Conservation (phyloP, 2,329 filamentous ascomycete genomes). For the Helotiales sp. region DNA sequence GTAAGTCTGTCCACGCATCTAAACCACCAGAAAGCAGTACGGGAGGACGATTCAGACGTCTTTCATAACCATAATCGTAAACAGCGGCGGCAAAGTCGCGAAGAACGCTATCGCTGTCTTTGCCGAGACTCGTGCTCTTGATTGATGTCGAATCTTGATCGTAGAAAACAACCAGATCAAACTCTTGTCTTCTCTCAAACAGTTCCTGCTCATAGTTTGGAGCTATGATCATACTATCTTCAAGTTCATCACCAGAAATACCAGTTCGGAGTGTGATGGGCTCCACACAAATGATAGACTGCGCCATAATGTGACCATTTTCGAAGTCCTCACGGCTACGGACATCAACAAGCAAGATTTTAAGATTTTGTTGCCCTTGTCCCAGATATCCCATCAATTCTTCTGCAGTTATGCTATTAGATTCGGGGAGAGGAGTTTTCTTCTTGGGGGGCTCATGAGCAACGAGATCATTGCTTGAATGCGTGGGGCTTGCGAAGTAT, state of each 20-base stretch:
- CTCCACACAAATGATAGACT: constrained; percentile 86
- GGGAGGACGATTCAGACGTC: constrained; percentile 70
- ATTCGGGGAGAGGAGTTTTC: constrained; percentile 17
- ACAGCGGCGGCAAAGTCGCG: constrained; percentile 76
- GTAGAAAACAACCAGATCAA: constrained; percentile 88
- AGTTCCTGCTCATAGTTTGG: constrained; percentile 72
- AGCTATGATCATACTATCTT: constrained; percentile 68
- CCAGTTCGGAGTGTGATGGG: constrained; percentile 72
- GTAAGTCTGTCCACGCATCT: constrained; percentile 81
- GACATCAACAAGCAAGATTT: constrained; percentile 83
- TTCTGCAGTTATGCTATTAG: constrained; percentile 46
- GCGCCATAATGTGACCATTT: constrained; percentile 82
- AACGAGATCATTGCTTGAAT: constrained; percentile 12
- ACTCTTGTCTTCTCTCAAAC: constrained; percentile 72
- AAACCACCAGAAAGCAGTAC: constrained; percentile 81
- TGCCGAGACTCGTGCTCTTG: constrained; percentile 41
- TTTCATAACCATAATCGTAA: constrained; percentile 79
- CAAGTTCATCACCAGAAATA: constrained; percentile 60
- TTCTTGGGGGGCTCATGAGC: constrained; percentile 3
- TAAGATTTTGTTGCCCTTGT: constrained; percentile 49
- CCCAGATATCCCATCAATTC: constrained; percentile 71
- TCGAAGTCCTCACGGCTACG: constrained; percentile 80
- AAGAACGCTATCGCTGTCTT: constrained; percentile 54
- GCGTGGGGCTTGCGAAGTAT: constrained; percentile 24
- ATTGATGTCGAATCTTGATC: constrained; percentile 61